Evolutionary conservation across 306 rosid species (phyloP).

Genomic region (Mucuna pruriens): DNA sequence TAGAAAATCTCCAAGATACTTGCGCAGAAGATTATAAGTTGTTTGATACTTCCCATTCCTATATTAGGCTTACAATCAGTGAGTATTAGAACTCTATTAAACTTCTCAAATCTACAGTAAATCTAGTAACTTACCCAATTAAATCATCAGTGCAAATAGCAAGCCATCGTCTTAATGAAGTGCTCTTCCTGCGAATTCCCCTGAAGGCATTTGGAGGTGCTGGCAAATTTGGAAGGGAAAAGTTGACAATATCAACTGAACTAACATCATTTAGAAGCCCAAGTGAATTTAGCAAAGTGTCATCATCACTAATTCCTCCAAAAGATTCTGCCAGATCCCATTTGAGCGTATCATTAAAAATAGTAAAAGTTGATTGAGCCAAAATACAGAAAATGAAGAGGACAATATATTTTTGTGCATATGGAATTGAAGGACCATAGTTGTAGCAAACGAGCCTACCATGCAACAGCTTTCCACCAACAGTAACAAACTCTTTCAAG

Average conservation of each 20-base stretch:
- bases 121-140: conserved; percentile 60
- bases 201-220: conserved; percentile 77
- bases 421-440: conserved; percentile 33
- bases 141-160: conserved; percentile 83
- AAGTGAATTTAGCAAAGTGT: conserved; percentile 66
- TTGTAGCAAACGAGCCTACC: conserved; percentile 57
- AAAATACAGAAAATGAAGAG: conserved; percentile 32
- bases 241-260: conserved; percentile 59
- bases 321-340: conserved; percentile 67
- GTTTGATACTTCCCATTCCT: conserved; percentile 77
- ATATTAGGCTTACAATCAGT: conserved; percentile 30
- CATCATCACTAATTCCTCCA: conserved; percentile 69
- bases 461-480: conserved; percentile 76
- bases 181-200: conserved; percentile 86
- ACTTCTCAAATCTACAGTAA: conserved; percentile 18
- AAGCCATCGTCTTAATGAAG: conserved; percentile 97
- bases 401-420: conserved; percentile 8
- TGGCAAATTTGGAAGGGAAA: conserved; percentile 80
- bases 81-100: conserved; percentile 29
- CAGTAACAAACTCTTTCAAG: conserved; percentile 65
- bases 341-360: conserved; percentile 40
- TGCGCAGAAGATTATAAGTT: conserved; percentile 77
- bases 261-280: conserved; percentile 54
- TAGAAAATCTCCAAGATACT: conserved; percentile 88
- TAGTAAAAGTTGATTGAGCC: conserved; percentile 26